Evolutionary conservation across 768 basidiomycete genomes (phyloP).

Genomic region (Chiua virens): DNA sequence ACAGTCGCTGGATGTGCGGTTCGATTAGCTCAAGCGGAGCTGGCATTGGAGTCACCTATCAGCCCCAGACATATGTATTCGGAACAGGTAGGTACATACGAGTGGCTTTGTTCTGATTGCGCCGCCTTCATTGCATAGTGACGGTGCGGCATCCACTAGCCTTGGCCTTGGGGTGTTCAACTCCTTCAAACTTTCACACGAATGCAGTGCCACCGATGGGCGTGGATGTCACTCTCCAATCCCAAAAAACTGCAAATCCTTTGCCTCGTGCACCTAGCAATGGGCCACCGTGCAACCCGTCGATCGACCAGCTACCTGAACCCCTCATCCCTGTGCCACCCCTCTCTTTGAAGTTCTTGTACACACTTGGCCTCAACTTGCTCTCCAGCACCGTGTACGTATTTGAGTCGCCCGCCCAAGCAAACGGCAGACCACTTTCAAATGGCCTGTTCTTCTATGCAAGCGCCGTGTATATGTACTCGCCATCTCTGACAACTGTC

Average conservation of each 20-base stretch:
- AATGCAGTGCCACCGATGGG: no score
- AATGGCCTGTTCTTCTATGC: conserved; percentile 99
- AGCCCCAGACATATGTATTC: no score
- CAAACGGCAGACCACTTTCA: conserved; percentile 88
- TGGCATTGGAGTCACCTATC: no score
- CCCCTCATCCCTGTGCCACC: conserved; percentile 71
- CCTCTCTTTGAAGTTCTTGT: conserved; percentile 92
- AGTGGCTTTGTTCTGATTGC: no score
- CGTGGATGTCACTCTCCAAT: conserved; percentile 64
- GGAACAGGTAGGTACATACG: no score
- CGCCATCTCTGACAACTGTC: conserved; percentile 95
- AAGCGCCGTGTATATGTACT: conserved; percentile 96
- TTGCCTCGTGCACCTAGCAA: conserved; percentile 83
- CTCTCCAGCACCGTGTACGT: conserved; percentile 95
- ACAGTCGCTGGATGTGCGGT: no score
- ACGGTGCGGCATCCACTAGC: no score
- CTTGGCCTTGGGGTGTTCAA: no score
- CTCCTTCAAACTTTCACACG: no score
- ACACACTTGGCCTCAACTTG: conserved; percentile 79
- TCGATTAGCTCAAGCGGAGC: no score
- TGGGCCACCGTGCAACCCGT: conserved; percentile 83
- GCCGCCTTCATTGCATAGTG: no score
- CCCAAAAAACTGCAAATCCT: conserved; percentile 98
- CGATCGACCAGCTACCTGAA: conserved; percentile 78
- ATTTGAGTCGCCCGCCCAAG: conserved; percentile 95